A percentile compares a stretch with the other conserved stretches of the same genome.
phyloP scores from a whole-genome alignment of 805 yeast genomes.

The Zygosaccharomyces bisporus region DNA sequence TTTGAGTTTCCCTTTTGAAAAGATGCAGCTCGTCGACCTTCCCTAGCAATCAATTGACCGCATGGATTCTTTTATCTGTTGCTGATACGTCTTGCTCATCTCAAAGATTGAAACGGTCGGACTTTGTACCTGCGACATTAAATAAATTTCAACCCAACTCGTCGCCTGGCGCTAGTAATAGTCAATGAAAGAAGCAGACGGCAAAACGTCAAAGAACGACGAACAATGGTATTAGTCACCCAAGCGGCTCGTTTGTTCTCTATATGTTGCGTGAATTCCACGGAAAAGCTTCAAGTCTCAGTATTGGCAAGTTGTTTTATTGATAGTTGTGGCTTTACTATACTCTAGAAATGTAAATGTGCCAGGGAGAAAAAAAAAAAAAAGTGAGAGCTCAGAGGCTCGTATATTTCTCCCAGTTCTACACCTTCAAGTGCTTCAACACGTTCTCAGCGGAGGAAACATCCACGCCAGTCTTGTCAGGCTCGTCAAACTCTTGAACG shows the following conservation, averaged over 20 bases:
- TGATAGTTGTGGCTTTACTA: too few relatives aligned
- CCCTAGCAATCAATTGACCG: background rate
- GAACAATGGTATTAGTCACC: background rate
- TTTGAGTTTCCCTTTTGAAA: background rate
- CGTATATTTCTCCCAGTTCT: background rate
- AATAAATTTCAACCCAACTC: conserved; percentile 1
- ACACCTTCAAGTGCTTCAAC: conserved; percentile 24
- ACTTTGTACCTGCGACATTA: background rate
- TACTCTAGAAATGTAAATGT: too few relatives aligned
- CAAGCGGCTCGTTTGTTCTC: background rate
- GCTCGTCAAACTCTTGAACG: conserved; percentile 64
- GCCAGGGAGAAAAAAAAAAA: background rate
- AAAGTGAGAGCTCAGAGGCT: background rate
- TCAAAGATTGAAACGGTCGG: background rate
- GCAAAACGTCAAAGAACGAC: background rate
- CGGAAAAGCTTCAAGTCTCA: too few relatives aligned
- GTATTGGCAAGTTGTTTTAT: too few relatives aligned
- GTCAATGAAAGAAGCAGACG: background rate
- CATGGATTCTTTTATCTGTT: background rate
- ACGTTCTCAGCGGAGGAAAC: conserved; percentile 43
- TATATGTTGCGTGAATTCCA: too few relatives aligned
- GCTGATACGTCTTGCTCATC: background rate
- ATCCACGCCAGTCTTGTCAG: conserved; percentile 70
- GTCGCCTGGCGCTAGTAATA: background rate
- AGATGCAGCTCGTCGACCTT: background rate